These are phyloP conservation scores for Beauveria sp. DNA, from an alignment of 2,329 filamentous ascomycete genomes.

Conservation along the genomic window DNA sequence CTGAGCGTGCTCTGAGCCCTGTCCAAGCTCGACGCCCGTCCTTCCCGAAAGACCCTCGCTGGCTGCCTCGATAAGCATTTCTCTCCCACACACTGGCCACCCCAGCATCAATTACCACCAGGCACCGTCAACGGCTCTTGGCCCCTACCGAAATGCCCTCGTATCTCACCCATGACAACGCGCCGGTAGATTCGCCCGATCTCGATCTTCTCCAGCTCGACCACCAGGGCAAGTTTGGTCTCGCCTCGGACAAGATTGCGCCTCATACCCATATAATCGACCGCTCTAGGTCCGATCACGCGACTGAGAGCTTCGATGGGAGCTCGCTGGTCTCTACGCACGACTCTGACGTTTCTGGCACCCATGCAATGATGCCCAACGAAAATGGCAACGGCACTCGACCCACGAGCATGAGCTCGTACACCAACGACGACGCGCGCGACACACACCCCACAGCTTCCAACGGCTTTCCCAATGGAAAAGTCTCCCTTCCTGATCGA, in stretches of 20 bases:
- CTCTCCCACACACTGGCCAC: background rate
- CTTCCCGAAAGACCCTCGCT: background rate
- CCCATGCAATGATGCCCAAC: constrained; percentile 34
- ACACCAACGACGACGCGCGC: constrained; percentile 39
- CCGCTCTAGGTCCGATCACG: constrained; percentile 36
- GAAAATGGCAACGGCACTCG: constrained; percentile 30
- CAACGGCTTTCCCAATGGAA: constrained; percentile 13
- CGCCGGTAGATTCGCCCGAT: constrained; percentile 33
- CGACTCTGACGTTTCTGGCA: constrained; percentile 44
- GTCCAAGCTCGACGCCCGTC: background rate
- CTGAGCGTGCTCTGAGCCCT: background rate
- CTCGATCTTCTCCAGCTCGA: constrained; percentile 38
- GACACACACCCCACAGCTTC: background rate
- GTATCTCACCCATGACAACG: constrained; percentile 41
- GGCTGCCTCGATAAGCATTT: background rate
- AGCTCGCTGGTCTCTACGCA: constrained; percentile 45
- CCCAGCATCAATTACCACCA: background rate
- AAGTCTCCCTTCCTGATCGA: background rate
- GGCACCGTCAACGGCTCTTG: background rate
- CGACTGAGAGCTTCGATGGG: constrained; percentile 47
- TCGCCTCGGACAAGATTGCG: constrained; percentile 25
- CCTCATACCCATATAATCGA: constrained; percentile 29
- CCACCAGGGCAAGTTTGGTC: constrained; percentile 29
- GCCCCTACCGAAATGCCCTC: constrained; percentile 40
- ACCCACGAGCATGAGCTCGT: constrained; percentile 49